phyloP scores from a whole-genome alignment of 352 stramenopile species.

The Phytophthora colocasiae region DNA sequence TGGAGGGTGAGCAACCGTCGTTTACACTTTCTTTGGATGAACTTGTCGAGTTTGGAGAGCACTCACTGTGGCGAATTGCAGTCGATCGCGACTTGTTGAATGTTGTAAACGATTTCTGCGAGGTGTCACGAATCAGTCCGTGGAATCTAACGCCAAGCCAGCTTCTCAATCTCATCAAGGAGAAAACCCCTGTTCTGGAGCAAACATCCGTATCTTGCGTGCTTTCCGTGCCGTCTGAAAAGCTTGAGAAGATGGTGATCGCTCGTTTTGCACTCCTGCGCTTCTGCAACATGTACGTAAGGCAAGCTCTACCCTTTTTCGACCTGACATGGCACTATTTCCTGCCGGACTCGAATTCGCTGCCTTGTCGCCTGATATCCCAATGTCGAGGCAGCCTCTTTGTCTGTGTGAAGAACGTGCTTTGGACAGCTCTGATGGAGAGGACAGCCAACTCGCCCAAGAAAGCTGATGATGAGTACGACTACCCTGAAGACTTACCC shows the following conservation, averaged over 20 bases:
- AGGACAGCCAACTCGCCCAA: conserved; percentile 79
- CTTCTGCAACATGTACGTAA: conserved; percentile 80
- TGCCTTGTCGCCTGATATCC: conserved; percentile 60
- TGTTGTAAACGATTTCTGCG: conserved; percentile 62
- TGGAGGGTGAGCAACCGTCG: not conserved
- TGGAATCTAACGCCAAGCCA: conserved; percentile 66
- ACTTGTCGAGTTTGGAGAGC: conserved; percentile 36
- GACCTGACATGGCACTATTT: conserved; percentile 87
- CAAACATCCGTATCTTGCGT: conserved; percentile 15
- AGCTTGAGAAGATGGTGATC: conserved; percentile 42
- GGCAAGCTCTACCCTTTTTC: conserved; percentile 74
- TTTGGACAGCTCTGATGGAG: conserved; percentile 78
- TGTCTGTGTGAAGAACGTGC: conserved; percentile 76
- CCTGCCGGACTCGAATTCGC: conserved; percentile 19
- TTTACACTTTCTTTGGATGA: conserved; percentile 27
- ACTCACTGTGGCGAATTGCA: conserved; percentile 49
- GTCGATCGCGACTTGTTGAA: conserved; percentile 52
- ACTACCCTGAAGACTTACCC: conserved; percentile 91
- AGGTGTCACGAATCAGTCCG: conserved; percentile 55
- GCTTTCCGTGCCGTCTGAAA: conserved; percentile 14
- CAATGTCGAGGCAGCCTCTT: conserved; percentile 79
- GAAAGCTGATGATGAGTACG: conserved; percentile 91
- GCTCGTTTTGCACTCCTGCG: conserved; percentile 72
- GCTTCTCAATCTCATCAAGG: conserved; percentile 44
- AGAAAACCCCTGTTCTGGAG: conserved; percentile 25